phyloP scores from a whole-genome alignment of 352 stramenopile genomes.

The Phytophthora vignae region DNA sequence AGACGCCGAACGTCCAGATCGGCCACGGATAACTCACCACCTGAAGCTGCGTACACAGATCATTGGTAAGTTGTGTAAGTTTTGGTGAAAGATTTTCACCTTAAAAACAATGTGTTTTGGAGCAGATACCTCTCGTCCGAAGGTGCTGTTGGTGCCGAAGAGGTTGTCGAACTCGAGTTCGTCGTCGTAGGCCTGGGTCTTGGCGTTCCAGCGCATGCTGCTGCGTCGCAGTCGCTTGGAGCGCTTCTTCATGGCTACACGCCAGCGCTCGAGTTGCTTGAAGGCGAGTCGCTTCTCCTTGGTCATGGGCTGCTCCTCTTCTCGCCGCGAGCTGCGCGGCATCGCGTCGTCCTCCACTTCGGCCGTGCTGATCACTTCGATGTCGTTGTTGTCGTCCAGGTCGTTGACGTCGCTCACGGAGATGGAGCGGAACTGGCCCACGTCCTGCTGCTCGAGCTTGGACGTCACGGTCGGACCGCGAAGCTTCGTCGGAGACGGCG shows the following conservation, averaged over 20 bases:
- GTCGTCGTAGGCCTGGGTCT: slow-evolving; percentile 35
- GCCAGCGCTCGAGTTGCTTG: slow-evolving; percentile 51
- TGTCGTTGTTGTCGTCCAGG: slow-evolving; percentile 34
- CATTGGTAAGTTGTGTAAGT: slow-evolving; percentile 9
- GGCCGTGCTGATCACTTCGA: slow-evolving; percentile 29
- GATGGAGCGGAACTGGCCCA: slow-evolving; percentile 29
- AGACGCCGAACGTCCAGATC: slow-evolving; percentile 59
- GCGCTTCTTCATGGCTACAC: slow-evolving; percentile 41
- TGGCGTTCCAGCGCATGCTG: slow-evolving; percentile 29
- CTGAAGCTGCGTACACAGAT: slow-evolving; percentile 41
- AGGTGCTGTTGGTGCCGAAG: slow-evolving; percentile 37
- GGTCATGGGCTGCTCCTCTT: slow-evolving; percentile 44
- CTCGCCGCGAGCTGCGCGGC: slow-evolving; percentile 11
- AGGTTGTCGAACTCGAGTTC: slow-evolving; percentile 48
- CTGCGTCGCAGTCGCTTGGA: slow-evolving; percentile 21
- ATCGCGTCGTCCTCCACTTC: slow-evolving; percentile 28
- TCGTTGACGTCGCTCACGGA: slow-evolving; percentile 37
- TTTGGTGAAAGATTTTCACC: background rate
- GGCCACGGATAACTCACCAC: slow-evolving; percentile 68
- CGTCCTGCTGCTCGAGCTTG: slow-evolving; percentile 20
- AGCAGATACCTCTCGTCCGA: slow-evolving; percentile 31
- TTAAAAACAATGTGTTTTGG: background rate
- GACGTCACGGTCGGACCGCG: slow-evolving; percentile 27
- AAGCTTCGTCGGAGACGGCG: slow-evolving; percentile 38
- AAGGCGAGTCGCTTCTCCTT: slow-evolving; percentile 47